These are phyloP conservation scores for Mortierella hygrophila DNA, from an alignment of 192 early-diverging fungal species.

Conservation along the genomic window DNA sequence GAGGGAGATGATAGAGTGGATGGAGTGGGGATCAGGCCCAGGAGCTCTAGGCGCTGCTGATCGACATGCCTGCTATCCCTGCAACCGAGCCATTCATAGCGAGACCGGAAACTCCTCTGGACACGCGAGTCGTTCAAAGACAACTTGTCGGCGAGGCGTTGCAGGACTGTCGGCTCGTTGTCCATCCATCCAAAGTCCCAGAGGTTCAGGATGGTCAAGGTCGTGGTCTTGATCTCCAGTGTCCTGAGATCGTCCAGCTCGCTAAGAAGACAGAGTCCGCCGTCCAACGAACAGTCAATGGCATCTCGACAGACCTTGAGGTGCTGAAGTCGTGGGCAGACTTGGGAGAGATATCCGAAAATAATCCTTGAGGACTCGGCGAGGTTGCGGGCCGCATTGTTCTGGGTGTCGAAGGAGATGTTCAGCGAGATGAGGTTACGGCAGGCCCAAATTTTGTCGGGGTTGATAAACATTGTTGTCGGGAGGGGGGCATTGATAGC, in stretches of 20 bases:
- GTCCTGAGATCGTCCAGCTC: slow-evolving; percentile 3
- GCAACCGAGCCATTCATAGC: slow-evolving; percentile 11
- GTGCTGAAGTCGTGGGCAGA: slow-evolving; percentile 7
- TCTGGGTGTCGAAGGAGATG: background rate
- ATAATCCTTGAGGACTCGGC: background rate
- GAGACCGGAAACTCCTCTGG: background rate
- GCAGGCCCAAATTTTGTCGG: slow-evolving; percentile 14
- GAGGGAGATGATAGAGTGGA: background rate
- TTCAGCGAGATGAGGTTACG: slow-evolving; percentile 3
- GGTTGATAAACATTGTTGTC: background rate
- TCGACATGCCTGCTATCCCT: slow-evolving; percentile 5
- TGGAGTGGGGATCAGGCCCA: background rate
- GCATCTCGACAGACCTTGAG: background rate
- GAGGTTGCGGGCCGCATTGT: background rate
- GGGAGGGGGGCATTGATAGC: background rate
- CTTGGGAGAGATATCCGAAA: background rate
- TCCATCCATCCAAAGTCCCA: slow-evolving; percentile 13
- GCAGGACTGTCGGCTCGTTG: background rate
- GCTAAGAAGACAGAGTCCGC: slow-evolving; percentile 6
- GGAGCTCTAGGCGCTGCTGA: background rate
- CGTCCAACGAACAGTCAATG: background rate
- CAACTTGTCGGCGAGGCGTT: background rate
- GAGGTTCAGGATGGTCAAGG: background rate
- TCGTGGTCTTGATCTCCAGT: background rate
- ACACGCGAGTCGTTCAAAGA: background rate